A percentile compares a stretch with the other conserved stretches of the same genome.
Evolutionary conservation across 257 asterid genomes (phyloP).

Genomic region (Scutellaria galericulata): DNA sequence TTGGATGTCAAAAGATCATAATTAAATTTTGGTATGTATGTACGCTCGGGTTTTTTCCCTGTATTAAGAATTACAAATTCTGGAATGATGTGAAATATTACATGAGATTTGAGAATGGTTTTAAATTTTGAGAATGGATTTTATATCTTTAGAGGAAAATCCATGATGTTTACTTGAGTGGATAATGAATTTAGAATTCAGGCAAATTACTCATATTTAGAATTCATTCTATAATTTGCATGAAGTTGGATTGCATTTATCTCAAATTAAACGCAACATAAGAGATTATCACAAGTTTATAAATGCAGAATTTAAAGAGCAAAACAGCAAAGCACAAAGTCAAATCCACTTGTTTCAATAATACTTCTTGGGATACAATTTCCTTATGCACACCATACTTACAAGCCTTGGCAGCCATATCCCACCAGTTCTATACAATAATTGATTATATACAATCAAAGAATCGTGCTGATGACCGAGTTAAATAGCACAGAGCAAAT

Average conservation of each 20-base stretch:
- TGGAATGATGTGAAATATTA: too few relatives aligned
- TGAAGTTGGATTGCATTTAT: too few relatives aligned
- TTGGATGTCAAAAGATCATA: conserved; percentile 22
- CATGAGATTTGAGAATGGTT: too few relatives aligned
- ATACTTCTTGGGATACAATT: background rate
- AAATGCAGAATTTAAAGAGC: background rate
- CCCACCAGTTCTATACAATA: conserved; percentile 35
- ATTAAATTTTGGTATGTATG: conserved; percentile 1
- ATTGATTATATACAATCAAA: conserved; percentile 38
- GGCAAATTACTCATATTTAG: too few relatives aligned
- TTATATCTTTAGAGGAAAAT: too few relatives aligned
- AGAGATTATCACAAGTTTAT: background rate
- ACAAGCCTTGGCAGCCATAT: background rate
- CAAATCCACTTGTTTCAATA: background rate
- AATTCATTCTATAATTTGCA: too few relatives aligned
- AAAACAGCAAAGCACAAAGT: background rate
- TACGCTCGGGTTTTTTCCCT: background rate
- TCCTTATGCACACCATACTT: conserved; percentile 12
- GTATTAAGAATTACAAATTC: too few relatives aligned
- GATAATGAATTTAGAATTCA: too few relatives aligned
- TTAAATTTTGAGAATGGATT: too few relatives aligned
- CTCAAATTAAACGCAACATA: too few relatives aligned
- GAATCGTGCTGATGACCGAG: conserved; percentile 18
- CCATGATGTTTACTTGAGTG: too few relatives aligned
- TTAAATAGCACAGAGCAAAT: background rate